Conservation (phyloP, 75 land plant genomes). For the Picea glauca region DNA sequence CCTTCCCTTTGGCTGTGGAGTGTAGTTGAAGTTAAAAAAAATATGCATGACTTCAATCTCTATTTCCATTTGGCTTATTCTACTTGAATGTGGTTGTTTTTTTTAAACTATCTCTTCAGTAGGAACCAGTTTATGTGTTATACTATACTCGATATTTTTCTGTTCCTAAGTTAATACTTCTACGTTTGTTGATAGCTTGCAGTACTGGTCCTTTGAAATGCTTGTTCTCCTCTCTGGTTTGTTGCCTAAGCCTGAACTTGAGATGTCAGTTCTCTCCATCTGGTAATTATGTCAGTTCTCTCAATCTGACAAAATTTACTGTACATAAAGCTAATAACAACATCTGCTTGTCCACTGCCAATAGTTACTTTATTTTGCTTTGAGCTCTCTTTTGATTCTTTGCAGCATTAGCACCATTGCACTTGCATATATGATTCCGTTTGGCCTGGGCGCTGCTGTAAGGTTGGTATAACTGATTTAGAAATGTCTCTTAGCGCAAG, state of each 20-base stretch:
- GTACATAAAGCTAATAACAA: constrained; percentile 11
- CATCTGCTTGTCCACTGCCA: not conserved
- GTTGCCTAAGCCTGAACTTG: constrained; percentile 73
- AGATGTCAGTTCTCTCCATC: constrained; percentile 65
- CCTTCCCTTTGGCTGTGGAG: not conserved
- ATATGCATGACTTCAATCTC: not conserved
- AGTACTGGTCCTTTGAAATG: constrained; percentile 67
- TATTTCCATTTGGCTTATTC: not conserved
- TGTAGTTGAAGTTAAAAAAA: not conserved
- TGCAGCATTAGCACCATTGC: constrained; percentile 38
- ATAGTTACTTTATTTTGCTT: not conserved
- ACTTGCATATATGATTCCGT: constrained; percentile 45
- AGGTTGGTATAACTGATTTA: constrained; percentile 24
- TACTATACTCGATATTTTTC: not conserved
- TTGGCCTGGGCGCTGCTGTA: constrained; percentile 47
- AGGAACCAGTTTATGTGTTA: too few relatives aligned
- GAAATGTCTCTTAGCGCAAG: not conserved
- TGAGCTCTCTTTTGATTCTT: constrained; percentile 3
- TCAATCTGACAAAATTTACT: constrained; percentile 8
- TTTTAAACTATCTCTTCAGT: too few relatives aligned
- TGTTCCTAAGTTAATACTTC: not conserved
- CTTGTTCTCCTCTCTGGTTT: constrained; percentile 62
- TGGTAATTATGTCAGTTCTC: constrained; percentile 16
- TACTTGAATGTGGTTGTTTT: not conserved
- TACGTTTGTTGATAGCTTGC: constrained; percentile 39